A percentile compares a stretch with the other conserved stretches of the same genome.
phyloP scores from a whole-genome alignment of 495 filamentous ascomycete genomes.

The Echria macrotheca region DNA sequence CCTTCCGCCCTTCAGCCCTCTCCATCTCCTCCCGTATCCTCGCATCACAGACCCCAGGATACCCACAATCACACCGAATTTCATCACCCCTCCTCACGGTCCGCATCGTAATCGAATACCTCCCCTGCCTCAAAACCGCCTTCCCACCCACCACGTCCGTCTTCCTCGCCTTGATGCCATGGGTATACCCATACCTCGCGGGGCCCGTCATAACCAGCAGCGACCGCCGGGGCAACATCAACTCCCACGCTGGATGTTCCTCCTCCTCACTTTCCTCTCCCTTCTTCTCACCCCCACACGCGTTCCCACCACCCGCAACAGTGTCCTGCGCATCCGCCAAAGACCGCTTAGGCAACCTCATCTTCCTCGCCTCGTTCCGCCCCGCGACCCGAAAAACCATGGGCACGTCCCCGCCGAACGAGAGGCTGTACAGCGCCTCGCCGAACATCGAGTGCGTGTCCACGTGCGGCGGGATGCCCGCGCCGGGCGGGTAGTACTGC shows the following conservation, averaged over 20 bases:
- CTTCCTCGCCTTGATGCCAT: conserved; percentile 26
- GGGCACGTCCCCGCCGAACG: conserved; percentile 24
- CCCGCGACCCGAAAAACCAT: conserved; percentile 25
- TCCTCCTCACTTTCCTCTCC: conserved; percentile 3
- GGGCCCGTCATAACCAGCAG: conserved; percentile 27
- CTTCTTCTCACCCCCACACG: neutral
- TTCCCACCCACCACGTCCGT: conserved; percentile 23
- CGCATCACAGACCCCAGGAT: conserved; percentile 29
- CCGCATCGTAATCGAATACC: conserved; percentile 31
- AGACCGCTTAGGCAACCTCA: conserved; percentile 28
- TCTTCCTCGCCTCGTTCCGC: conserved; percentile 28
- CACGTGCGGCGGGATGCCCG: conserved; percentile 31
- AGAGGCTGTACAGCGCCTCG: conserved; percentile 28
- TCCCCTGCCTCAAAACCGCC: conserved; percentile 18
- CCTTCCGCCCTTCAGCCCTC: neutral
- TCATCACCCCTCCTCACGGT: conserved; percentile 16
- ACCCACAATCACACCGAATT: conserved; percentile 22
- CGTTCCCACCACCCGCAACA: neutral
- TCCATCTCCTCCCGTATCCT: conserved; percentile 23
- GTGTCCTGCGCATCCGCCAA: neutral
- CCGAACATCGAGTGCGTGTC: conserved; percentile 32
- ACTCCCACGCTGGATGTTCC: conserved; percentile 18
- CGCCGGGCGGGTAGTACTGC: conserved; percentile 31
- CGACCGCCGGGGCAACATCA: conserved; percentile 24
- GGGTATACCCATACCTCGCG: conserved; percentile 27